Evolutionary conservation across 192 early-diverging fungal species (phyloP), one percentile per base, ranked within the genome.

Genomic region (Phlyctochytrium planicorne): DNA sequence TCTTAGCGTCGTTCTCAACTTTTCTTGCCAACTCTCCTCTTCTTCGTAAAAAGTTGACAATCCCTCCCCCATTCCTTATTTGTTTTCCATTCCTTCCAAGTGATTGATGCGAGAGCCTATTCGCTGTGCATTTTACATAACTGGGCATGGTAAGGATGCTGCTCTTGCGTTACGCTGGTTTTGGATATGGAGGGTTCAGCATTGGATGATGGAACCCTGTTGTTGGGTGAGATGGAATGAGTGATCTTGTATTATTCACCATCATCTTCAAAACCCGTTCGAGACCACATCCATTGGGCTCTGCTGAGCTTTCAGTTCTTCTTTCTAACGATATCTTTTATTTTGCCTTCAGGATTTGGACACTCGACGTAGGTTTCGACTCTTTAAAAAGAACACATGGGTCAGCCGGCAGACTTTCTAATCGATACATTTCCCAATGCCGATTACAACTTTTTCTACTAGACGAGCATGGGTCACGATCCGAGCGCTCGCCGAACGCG

Each of bases 301-400:
- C 12, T 50, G 10, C 40, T 50, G n/a, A 50, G 12, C n/a, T 50
- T 10, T 10, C n/a, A 14, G 12, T 50, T 50, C 40, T n/a, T 50
- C n/a, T 50, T n/a, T 50, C 10, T 50, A 50, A 50, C n/a, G 40
- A 10, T 10, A 10, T 50, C n/a, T n/a, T 50, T 50, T 10, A 50
- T 50, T 50, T n/a, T 10, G 40, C 40, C 40, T 50, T 14, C 10
- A 50, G 75, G 75, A 3, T 66, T 72, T 30, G 75, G 75, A 4
- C 75, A 77, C 40, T 60, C 75, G 16, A 77, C 75, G 75, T 77
- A 40, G 64, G 75, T 71, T 70, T 2, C 24, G 29, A 14, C 33
- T 23, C 6, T 55, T 16, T 20, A 37, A 0, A 53, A 14, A 24
- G 50, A 0, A 14, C 2, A 2, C 16, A 17, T 52, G 36, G 34